Percentiles rank a stretch among this genome's conserved stretches.
These are phyloP conservation scores for Phoenix dactylifera DNA, from an alignment of 176 grass and related monocot species.

Conservation along the genomic window DNA sequence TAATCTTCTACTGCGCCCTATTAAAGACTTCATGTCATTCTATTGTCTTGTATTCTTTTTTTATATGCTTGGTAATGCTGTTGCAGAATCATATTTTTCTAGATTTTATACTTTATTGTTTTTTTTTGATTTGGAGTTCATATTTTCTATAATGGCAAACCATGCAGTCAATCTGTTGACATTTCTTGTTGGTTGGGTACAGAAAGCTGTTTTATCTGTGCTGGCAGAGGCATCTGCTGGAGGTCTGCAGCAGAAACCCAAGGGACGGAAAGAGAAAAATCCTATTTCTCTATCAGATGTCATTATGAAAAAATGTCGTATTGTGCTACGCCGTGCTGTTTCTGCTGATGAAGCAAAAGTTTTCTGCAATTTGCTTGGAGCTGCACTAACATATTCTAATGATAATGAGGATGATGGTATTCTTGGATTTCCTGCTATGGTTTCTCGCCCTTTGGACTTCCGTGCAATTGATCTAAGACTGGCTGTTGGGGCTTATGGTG, in stretches of 20 bases:
- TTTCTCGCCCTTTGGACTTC: constrained; percentile 90
- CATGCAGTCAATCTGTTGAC: neutral
- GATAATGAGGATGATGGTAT: constrained; percentile 94
- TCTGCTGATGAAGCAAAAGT: constrained; percentile 72
- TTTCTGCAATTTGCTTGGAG: constrained; percentile 94
- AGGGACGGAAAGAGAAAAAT: constrained; percentile 26
- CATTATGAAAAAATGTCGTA: constrained; percentile 76
- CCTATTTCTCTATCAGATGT: constrained; percentile 69
- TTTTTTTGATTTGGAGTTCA: neutral
- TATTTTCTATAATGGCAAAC: neutral
- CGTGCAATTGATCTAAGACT: constrained; percentile 95
- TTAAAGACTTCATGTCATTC: too few species aligned
- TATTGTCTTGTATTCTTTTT: too few species aligned
- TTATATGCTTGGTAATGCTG: too few species aligned
- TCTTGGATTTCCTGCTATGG: constrained; percentile 94
- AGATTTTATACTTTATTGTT: too few species aligned
- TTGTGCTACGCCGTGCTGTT: constrained; percentile 56
- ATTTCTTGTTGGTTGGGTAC: constrained; percentile 17
- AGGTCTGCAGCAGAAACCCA: constrained; percentile 33
- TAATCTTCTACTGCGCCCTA: too few species aligned
- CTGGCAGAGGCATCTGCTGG: constrained; percentile 54
- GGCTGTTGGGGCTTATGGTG: constrained; percentile 67
- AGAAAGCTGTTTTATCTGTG: constrained; percentile 91
- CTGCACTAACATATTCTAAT: constrained; percentile 66
- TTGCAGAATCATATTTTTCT: too few species aligned